Conservation (phyloP, 371 early-diverging fungal species). For the Mortierella sp. region DNA sequence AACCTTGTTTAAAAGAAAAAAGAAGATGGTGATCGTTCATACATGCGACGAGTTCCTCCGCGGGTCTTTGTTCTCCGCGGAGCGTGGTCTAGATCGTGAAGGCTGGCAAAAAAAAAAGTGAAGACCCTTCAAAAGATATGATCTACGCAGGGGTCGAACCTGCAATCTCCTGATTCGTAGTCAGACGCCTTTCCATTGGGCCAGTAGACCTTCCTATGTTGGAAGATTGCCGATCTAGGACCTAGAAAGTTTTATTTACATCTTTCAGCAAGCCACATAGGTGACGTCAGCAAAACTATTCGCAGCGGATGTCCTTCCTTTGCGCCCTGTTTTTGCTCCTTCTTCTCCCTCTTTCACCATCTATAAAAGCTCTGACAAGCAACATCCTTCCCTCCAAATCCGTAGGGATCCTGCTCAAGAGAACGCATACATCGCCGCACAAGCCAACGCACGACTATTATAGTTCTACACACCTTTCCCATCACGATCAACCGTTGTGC, state of each 20-base stretch:
- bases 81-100: too few relatives aligned
- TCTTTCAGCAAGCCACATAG: background rate
- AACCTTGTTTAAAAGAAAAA: too few relatives aligned
- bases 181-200: conserved; percentile 9
- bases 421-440: background rate
- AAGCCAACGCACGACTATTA: background rate
- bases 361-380: conserved; percentile 17
- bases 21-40: too few relatives aligned
- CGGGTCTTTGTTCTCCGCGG: too few relatives aligned
- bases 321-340: conserved; percentile 22
- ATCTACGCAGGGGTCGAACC: conserved; percentile 27
- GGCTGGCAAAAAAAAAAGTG: background rate
- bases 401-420: conserved; percentile 16
- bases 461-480: background rate
- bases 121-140: too few relatives aligned
- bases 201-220: conserved; percentile 7
- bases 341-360: conserved; percentile 16
- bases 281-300: background rate
- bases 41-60: too few relatives aligned
- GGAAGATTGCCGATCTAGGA: background rate
- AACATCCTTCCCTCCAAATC: conserved; percentile 6
- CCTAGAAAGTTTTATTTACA: too few relatives aligned
- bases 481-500: background rate
- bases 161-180: conserved; percentile 5
- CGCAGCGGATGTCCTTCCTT: conserved; percentile 3